Base-by-base conservation (phyloP, 768 basidiomycete genomes). In the Phanerochaete sordida region DNA sequence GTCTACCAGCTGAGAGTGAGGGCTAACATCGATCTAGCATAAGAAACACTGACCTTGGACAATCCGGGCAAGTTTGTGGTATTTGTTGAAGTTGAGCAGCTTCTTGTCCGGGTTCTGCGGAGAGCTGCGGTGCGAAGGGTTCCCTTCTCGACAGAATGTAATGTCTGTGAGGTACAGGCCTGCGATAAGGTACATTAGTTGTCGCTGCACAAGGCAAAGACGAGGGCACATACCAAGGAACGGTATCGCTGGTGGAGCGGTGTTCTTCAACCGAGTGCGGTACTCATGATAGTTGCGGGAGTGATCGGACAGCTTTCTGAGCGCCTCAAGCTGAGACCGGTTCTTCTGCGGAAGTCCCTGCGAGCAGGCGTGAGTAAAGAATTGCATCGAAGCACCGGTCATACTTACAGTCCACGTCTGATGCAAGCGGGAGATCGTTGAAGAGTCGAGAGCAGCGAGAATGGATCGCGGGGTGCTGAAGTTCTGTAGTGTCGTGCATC, bases 11-110 rank as follows among this genome's bases (percentile, higher is more conserved):
- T 13, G 2, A 19, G 30, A 33, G 48, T 49, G 9, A 45, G 23
- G 27, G 1, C 48, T 47, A 19, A 24, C 23, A 3, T 9, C 4
- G 24, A 5, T 9, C 4, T 3, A 57, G 13, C 31, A 19, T 21
- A n/a, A 13, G 6, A 2, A 23, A 26, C 30, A n/a, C n/a, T 0
- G 54, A 84, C 91, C 91, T 77, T 91, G 87, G 46, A 94, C 82
- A 65, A 96, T 93, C 68, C 87, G 81, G 33, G 89, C 89, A 60
- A 95, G 81, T 70, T 93, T 96, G 69, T 91, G 90, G 67, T 97
- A 98, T 73, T 97, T 96, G 74, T 95, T 96, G 69, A 97, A 95
- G 74, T 99, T 99, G 70, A 98, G 81, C 39, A 99, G 75, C 66
- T 86, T 90, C 74, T 91, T 87, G 60, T 82, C 82, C 1, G 88